phyloP scores from a whole-genome alignment of 805 yeast genomes.

The Maudiozyma barnettii region DNA sequence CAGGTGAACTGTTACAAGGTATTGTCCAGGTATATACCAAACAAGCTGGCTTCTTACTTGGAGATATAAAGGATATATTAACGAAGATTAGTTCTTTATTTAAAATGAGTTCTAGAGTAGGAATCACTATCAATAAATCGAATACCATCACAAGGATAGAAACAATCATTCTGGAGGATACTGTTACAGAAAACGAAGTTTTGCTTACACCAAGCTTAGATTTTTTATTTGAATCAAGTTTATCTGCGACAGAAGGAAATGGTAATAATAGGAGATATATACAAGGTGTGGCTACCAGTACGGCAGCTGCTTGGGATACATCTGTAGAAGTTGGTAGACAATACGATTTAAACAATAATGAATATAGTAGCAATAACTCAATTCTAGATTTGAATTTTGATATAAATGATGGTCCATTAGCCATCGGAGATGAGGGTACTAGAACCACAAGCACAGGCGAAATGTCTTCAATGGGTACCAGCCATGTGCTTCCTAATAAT shows the following conservation, averaged over 20 bases:
- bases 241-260: conserved; percentile 7
- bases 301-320: conserved; percentile 16
- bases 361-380: conserved; percentile 8
- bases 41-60: conserved; percentile 72
- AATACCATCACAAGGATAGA: conserved; percentile 53
- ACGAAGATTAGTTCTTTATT: conserved; percentile 63
- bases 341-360: conserved; percentile 14
- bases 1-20: conserved; percentile 81
- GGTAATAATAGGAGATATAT: conserved; percentile 22
- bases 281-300: conserved; percentile 22
- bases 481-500: not conserved
- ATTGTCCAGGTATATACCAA: conserved; percentile 79
- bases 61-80: conserved; percentile 73
- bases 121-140: conserved; percentile 49
- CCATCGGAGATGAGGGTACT: conserved; percentile 10
- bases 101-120: conserved; percentile 35
- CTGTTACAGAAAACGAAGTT: conserved; percentile 69
- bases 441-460: conserved; percentile 1
- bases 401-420: not conserved
- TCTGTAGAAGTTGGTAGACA: conserved; percentile 27
- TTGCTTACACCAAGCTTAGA: conserved; percentile 53
- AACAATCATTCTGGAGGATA: conserved; percentile 59
- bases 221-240: conserved; percentile 17
- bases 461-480: not conserved
- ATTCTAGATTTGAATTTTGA: not conserved